phyloP scores from a whole-genome alignment of 2,329 filamentous ascomycete genomes.

The Dactylellina sp. region DNA sequence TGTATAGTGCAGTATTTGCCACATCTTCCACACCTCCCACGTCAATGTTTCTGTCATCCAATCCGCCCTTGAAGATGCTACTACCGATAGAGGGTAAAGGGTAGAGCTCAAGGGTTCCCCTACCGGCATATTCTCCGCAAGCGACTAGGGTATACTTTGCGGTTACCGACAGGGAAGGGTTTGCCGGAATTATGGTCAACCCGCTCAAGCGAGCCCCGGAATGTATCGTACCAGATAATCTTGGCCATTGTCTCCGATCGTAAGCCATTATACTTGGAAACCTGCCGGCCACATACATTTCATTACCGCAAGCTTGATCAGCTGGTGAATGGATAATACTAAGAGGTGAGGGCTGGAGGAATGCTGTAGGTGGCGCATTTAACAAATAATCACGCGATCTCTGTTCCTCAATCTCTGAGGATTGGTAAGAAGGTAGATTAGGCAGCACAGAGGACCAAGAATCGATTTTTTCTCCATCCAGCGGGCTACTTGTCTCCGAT shows the following conservation, averaged over 20 bases:
- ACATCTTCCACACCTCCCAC: slow-evolving; percentile 62
- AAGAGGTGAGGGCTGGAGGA: slow-evolving; percentile 83
- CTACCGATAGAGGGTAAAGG: slow-evolving; percentile 66
- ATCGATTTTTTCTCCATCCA: slow-evolving; percentile 22
- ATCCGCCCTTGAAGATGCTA: slow-evolving; percentile 20
- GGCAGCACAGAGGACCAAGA: slow-evolving; percentile 59
- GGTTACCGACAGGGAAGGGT: slow-evolving; percentile 72
- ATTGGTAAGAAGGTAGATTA: slow-evolving; percentile 58
- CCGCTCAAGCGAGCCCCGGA: slow-evolving; percentile 84
- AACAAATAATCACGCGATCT: slow-evolving; percentile 61
- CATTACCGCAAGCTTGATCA: slow-evolving; percentile 70
- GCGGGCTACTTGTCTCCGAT: neutral
- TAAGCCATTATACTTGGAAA: slow-evolving; percentile 91
- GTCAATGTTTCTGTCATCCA: slow-evolving; percentile 16
- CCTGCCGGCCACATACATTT: slow-evolving; percentile 82
- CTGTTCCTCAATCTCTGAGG: slow-evolving; percentile 61
- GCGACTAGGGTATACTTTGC: slow-evolving; percentile 78
- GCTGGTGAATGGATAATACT: slow-evolving; percentile 84
- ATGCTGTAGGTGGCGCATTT: slow-evolving; percentile 67
- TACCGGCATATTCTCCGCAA: slow-evolving; percentile 89
- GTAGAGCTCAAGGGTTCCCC: slow-evolving; percentile 91
- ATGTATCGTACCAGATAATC: slow-evolving; percentile 80
- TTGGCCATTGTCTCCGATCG: slow-evolving; percentile 85
- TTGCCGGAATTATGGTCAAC: slow-evolving; percentile 76
- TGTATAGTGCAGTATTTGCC: slow-evolving; percentile 66